These are phyloP conservation scores for Salix koriyanagi DNA, from an alignment of 345 rosid species.

Conservation along the genomic window DNA sequence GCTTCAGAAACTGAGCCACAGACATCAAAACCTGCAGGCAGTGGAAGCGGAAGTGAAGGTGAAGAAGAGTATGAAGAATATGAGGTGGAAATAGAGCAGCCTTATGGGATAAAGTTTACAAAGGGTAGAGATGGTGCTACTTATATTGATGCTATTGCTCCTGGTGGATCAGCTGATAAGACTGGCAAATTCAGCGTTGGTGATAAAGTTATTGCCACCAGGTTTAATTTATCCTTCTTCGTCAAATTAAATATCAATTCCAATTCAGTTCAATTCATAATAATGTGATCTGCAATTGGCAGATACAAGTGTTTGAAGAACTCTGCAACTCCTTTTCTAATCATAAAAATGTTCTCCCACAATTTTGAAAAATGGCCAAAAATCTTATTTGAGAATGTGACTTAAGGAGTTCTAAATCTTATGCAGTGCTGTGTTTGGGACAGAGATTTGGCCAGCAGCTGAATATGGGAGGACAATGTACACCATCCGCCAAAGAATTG, in stretches of 20 bases:
- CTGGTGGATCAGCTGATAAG: conserved; percentile 83
- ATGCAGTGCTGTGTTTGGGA: conserved; percentile 98
- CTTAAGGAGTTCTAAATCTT: conserved; percentile 24
- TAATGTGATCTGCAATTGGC: not conserved
- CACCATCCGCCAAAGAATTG: conserved; percentile 86
- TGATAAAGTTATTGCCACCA: conserved; percentile 90
- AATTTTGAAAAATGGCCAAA: not conserved
- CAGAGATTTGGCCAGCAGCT: conserved; percentile 98
- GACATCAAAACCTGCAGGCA: conserved; percentile 33
- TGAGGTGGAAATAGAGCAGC: conserved; percentile 81
- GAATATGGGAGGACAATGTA: conserved; percentile 98
- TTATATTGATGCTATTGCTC: conserved; percentile 79
- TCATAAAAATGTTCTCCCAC: not conserved
- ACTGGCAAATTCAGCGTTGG: conserved; percentile 73
- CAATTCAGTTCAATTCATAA: too few species aligned
- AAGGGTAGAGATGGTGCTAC: conserved; percentile 92
- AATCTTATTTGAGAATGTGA: not conserved
- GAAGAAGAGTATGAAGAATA: conserved; percentile 59
- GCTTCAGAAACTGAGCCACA: conserved; percentile 63
- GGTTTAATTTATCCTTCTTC: conserved; percentile 36
- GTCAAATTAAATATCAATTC: not conserved
- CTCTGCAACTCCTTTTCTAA: not conserved
- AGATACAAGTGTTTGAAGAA: not conserved
- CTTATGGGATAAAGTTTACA: conserved; percentile 71
- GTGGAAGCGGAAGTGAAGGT: conserved; percentile 31